Percentiles rank a stretch among this genome's conserved stretches.
These are phyloP conservation scores for Phytophthora chlamydospora DNA, from an alignment of 352 stramenopile genomes.

Conservation along the genomic window DNA sequence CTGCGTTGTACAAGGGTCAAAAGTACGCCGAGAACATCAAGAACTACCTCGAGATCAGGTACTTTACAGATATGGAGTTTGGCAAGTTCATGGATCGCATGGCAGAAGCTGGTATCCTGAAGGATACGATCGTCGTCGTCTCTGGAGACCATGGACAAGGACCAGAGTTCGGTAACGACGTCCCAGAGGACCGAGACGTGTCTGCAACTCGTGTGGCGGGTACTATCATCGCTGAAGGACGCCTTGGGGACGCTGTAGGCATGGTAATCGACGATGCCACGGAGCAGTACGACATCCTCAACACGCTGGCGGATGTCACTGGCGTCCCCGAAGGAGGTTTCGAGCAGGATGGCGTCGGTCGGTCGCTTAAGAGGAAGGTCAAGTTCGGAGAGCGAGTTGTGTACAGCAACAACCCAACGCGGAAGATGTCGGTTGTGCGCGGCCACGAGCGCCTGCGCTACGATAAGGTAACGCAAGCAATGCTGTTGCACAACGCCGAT, in stretches of 20 bases:
- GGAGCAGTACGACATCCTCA: constrained; percentile 44
- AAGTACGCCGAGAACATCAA: constrained; percentile 31
- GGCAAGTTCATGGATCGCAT: constrained; percentile 58
- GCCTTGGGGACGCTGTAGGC: constrained; percentile 25
- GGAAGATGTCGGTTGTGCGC: constrained; percentile 38
- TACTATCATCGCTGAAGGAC: constrained; percentile 34
- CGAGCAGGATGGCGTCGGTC: constrained; percentile 37
- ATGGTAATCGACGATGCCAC: constrained; percentile 28
- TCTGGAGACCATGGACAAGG: constrained; percentile 51
- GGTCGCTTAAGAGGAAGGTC: constrained; percentile 43
- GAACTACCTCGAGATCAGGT: constrained; percentile 50
- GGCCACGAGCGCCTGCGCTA: constrained; percentile 49
- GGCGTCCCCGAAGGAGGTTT: constrained; percentile 35
- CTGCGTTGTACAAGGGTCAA: constrained; percentile 26
- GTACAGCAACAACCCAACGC: constrained; percentile 54
- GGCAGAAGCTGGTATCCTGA: constrained; percentile 38
- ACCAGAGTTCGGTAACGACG: constrained; percentile 40
- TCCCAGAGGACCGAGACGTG: constrained; percentile 36
- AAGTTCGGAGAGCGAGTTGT: constrained; percentile 36
- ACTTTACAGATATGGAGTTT: constrained; percentile 50
- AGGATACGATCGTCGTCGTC: constrained; percentile 58
- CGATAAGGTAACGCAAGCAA: constrained; percentile 29
- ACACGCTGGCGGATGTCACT: constrained; percentile 41
- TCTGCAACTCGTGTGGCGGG: constrained; percentile 40
- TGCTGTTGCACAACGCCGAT: constrained; percentile 41